Evolutionary conservation across 2,329 filamentous ascomycete species (phyloP), one percentile per base, ranked within the genome.

Genomic region (Waltergamsia citrina): DNA sequence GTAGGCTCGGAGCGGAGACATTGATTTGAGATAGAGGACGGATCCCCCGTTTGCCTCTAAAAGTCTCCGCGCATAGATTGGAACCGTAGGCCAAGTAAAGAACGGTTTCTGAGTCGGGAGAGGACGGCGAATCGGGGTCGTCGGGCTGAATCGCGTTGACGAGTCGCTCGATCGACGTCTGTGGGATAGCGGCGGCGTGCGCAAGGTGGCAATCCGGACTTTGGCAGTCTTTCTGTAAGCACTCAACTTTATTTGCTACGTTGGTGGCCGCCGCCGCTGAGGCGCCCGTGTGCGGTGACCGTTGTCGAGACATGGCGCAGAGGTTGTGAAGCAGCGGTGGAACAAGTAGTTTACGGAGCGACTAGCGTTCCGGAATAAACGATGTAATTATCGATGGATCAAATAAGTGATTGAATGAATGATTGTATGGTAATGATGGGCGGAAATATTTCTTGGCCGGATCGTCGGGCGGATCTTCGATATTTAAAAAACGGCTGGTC

Each of bases 71-170:
- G 40, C 71, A 77, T 41, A 96, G 73, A 54, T 96, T 96, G 34
- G 87, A 94, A 44, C 90, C 92, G 53, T 95, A 96, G 9, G 88
- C 90, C 16, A 90, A 74, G 54, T 90, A 90, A 33, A 88, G 70
- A 18, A 87, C 67, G 2, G 81, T 82, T 11, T 46, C 33, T 6
- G 31, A 33, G 16, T 33, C 31, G 7, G 18, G n/a, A n/a, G n/a
- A 15, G 4, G 20, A 22, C 10, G 22, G 31, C 6, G 20, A 6
- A 4, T 33, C 7, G n/a, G 15, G 10, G 21, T 14, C 20, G 9
- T 33, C 31, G 16, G 16, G 16, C 26, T 29, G 19, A 3, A 29
- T 12, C 15, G 20, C 23, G 14, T 24, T 17, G 12, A 18, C 11
- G 12, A 36, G 29, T 12, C 34, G 34, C 29, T 32, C 29, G 22